These are phyloP conservation scores for Thelonectria blattea DNA, from an alignment of 2,329 filamentous ascomycete genomes.

Conservation along the genomic window DNA sequence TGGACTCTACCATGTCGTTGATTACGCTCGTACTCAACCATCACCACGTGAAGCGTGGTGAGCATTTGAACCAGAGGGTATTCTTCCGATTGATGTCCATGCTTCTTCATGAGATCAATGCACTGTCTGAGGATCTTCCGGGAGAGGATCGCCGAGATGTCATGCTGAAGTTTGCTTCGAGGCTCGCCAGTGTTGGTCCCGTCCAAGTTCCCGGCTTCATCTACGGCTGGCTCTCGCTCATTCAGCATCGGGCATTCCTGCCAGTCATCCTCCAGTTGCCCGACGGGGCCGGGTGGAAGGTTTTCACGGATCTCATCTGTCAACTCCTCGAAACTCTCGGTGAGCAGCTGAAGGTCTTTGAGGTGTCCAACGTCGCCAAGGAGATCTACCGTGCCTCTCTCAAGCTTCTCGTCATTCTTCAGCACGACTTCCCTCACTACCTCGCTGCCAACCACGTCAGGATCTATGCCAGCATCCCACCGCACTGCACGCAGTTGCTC, in stretches of 20 bases:
- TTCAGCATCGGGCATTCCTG: slow-evolving; percentile 86
- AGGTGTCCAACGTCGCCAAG: slow-evolving; percentile 72
- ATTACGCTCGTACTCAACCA: slow-evolving; percentile 82
- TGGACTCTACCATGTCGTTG: slow-evolving; percentile 81
- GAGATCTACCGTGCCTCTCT: slow-evolving; percentile 85
- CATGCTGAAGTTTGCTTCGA: slow-evolving; percentile 72
- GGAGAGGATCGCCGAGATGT: slow-evolving; percentile 71
- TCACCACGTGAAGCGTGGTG: slow-evolving; percentile 80
- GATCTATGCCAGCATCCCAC: slow-evolving; percentile 81
- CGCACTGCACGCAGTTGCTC: slow-evolving; percentile 84
- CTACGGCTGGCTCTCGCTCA: slow-evolving; percentile 82
- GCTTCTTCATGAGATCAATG: slow-evolving; percentile 76
- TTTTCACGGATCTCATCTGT: slow-evolving; percentile 75
- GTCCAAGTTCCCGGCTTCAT: slow-evolving; percentile 79
- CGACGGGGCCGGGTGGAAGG: slow-evolving; percentile 74
- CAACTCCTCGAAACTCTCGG: slow-evolving; percentile 76
- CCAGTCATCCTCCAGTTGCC: slow-evolving; percentile 75
- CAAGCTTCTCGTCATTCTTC: slow-evolving; percentile 82
- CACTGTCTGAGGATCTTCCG: slow-evolving; percentile 62
- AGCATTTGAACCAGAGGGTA: slow-evolving; percentile 83
- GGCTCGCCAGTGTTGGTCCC: slow-evolving; percentile 77
- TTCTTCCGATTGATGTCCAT: slow-evolving; percentile 90
- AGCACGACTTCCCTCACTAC: slow-evolving; percentile 96
- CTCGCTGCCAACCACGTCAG: slow-evolving; percentile 84
- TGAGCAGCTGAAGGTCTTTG: slow-evolving; percentile 77